Conservation (phyloP, 257 asterid genomes). For the Gardenia jasminoides region DNA sequence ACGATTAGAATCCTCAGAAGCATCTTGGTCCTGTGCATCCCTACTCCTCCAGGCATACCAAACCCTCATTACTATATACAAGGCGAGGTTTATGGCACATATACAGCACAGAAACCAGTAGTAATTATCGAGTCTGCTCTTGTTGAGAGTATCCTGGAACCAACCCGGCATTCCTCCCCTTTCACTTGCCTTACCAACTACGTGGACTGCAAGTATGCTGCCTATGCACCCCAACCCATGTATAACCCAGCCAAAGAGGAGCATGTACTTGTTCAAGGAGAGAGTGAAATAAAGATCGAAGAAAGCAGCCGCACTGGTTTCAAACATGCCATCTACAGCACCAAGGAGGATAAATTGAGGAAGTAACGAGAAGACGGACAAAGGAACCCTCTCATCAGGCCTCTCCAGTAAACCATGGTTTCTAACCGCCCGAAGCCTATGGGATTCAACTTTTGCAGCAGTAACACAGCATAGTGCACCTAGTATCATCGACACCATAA, state of each 20-base stretch:
- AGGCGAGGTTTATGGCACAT: conserved; percentile 19
- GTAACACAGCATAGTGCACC: conserved; percentile 45
- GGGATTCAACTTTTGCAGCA: conserved; percentile 48
- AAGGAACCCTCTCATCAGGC: conserved; percentile 16
- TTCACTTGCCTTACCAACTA: conserved; percentile 17
- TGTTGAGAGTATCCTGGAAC: conserved; percentile 26
- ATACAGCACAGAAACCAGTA: conserved; percentile 27
- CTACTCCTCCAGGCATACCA: conserved; percentile 5
- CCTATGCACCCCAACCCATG: conserved; percentile 28
- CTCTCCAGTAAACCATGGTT: conserved; percentile 18
- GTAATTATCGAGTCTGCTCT: conserved; percentile 32
- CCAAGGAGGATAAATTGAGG: conserved; percentile 34
- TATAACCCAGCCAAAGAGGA: background rate
- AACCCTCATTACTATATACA: conserved; percentile 11
- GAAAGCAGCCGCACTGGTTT: conserved; percentile 1
- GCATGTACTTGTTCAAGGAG: conserved; percentile 7
- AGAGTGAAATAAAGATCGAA: background rate
- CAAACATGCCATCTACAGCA: conserved; percentile 18
- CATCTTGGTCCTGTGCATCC: background rate
- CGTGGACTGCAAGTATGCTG: conserved; percentile 16
- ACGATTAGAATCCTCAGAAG: background rate
- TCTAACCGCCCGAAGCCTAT: conserved; percentile 20
- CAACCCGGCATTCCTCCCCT: conserved; percentile 24
- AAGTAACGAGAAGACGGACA: conserved; percentile 21
- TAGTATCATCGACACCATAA: conserved; percentile 34